phyloP scores from a whole-genome alignment of 768 basidiomycete genomes.

The Hortiboletus campestris region DNA sequence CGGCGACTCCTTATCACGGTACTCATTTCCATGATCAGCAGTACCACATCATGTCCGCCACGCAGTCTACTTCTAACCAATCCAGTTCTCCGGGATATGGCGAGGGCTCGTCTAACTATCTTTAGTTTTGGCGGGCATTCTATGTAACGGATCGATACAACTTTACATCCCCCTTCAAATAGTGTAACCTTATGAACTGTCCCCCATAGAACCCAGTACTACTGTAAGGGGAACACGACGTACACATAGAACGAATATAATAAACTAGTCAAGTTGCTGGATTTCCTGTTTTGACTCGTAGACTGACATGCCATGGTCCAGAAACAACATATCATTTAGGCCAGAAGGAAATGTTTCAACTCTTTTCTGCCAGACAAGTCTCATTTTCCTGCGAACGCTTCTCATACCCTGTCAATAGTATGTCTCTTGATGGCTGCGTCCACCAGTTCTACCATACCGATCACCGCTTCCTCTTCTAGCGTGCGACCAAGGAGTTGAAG shows the following conservation, averaged over 20 bases:
- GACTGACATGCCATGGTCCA: no score
- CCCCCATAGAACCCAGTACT: background rate
- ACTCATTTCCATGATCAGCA: background rate
- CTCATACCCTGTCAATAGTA: background rate
- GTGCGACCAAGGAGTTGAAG: constrained; percentile 49
- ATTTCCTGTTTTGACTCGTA: background rate
- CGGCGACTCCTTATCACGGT: background rate
- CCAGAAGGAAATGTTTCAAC: no score
- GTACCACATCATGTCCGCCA: background rate
- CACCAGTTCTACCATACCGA: constrained; percentile 47
- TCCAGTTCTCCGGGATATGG: background rate
- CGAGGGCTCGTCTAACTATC: background rate
- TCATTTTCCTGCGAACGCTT: background rate
- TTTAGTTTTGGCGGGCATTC: background rate
- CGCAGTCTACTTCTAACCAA: background rate
- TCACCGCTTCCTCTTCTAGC: constrained; percentile 52
- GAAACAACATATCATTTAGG: background rate
- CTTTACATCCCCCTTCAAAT: background rate
- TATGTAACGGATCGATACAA: background rate
- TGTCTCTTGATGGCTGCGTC: constrained; percentile 35
- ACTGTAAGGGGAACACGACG: background rate
- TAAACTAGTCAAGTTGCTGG: background rate
- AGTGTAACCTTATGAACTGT: background rate
- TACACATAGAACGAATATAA: background rate
- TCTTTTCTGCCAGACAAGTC: background rate